Evolutionary conservation across 176 grass and related monocot genomes (phyloP).

Genomic region (Saccharum spontaneum): DNA sequence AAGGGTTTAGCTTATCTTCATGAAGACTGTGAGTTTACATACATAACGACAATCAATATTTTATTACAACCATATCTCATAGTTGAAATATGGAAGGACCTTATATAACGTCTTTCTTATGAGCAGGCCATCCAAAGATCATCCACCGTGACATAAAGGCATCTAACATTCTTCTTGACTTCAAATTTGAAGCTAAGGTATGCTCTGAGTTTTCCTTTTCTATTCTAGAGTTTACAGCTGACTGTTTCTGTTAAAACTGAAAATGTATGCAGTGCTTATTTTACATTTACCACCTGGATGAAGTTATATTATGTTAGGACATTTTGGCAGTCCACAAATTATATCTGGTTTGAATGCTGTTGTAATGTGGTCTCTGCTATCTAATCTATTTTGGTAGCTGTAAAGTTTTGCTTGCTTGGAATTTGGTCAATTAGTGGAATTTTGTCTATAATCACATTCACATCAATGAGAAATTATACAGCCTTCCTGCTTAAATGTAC

Average conservation of each 20-base stretch:
- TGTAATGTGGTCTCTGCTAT: not conserved
- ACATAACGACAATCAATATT: conserved; percentile 11
- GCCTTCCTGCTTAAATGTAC: not conserved
- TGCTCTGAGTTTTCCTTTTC: conserved; percentile 20
- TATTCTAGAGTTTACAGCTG: not conserved
- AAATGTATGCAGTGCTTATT: not conserved
- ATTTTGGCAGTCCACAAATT: not conserved
- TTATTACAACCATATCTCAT: not conserved
- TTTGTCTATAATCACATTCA: not conserved
- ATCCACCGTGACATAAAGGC: conserved; percentile 83
- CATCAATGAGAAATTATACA: not conserved
- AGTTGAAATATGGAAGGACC: not conserved
- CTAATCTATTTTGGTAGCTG: not conserved
- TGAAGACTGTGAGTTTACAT: conserved; percentile 79
- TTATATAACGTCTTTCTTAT: conserved; percentile 20
- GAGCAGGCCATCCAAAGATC: conserved; percentile 77
- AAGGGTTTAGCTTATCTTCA: conserved; percentile 86
- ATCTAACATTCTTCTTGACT: conserved; percentile 83
- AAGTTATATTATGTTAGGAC: not conserved
- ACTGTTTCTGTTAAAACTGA: not conserved
- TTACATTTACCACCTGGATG: not conserved
- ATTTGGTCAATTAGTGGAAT: not conserved
- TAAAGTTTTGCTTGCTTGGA: conserved; percentile 1
- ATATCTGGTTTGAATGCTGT: not conserved
- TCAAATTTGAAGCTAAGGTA: conserved; percentile 79